A percentile compares a stretch with the other conserved stretches of the same genome.
Evolutionary conservation across 305 asterid genomes (phyloP).

Genomic region (Plantago lanceolata): DNA sequence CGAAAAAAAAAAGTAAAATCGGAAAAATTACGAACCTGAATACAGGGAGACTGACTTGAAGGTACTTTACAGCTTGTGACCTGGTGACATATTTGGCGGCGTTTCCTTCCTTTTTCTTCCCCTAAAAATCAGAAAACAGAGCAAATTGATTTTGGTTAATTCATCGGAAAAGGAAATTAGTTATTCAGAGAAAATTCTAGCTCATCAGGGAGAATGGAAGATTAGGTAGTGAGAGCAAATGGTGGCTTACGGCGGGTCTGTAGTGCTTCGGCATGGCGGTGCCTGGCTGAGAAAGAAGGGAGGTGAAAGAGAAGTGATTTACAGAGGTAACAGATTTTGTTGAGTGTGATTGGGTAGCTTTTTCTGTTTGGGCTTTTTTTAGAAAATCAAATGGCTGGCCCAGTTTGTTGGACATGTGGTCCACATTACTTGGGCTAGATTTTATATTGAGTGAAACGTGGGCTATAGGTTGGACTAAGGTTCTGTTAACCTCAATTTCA

Average conservation of each 20-base stretch:
- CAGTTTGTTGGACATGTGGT: too few relatives aligned
- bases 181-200: background rate
- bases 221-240: background rate
- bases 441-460: background rate
- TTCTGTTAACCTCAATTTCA: too few relatives aligned
- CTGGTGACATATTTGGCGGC: slow-evolving; percentile 86
- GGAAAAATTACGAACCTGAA: slow-evolving; percentile 54
- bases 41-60: slow-evolving; percentile 74
- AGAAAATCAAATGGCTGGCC: too few relatives aligned
- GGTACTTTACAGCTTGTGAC: slow-evolving; percentile 72
- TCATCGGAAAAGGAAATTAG: background rate
- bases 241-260: slow-evolving; percentile 65
- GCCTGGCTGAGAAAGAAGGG: background rate
- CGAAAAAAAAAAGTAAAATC: background rate
- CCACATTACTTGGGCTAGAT: too few relatives aligned
- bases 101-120: slow-evolving; percentile 96
- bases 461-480: too few relatives aligned
- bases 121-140: slow-evolving; percentile 37
- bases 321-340: too few relatives aligned
- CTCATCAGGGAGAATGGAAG: background rate
- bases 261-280: slow-evolving; percentile 86
- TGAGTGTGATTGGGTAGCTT: too few relatives aligned
- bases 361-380: too few relatives aligned
- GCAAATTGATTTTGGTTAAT: background rate
- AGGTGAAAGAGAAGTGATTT: too few relatives aligned